Conservation (phyloP, 2,329 filamentous ascomycete genomes). For the Sporothrix euskadiensis region DNA sequence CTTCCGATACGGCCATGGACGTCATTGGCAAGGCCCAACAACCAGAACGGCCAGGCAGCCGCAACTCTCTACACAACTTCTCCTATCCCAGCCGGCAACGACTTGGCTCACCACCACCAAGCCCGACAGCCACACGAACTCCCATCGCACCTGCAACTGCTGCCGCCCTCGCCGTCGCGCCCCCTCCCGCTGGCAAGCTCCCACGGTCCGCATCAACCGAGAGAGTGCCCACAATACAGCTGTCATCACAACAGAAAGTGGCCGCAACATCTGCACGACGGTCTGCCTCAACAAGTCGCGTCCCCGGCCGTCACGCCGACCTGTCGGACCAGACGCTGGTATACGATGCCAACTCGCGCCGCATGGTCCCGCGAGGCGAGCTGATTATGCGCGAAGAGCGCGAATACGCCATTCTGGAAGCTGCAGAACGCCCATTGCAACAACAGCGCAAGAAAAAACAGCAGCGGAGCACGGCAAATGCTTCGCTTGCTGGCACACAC, state of each 20-base stretch:
- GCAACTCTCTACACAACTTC: constrained; percentile 57
- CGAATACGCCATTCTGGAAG: constrained; percentile 46
- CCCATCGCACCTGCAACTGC: neutral
- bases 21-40: constrained; percentile 9
- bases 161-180: constrained; percentile 4
- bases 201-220: constrained; percentile 25
- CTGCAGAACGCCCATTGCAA: constrained; percentile 43
- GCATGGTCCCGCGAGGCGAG: constrained; percentile 56
- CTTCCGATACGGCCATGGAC: constrained; percentile 46
- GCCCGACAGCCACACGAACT: constrained; percentile 15
- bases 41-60: constrained; percentile 46
- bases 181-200: constrained; percentile 23
- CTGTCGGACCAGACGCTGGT: constrained; percentile 51
- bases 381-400: constrained; percentile 48
- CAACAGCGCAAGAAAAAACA: constrained; percentile 46
- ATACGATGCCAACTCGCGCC: constrained; percentile 65
- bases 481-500: constrained; percentile 48
- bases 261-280: constrained; percentile 28
- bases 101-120: constrained; percentile 44
- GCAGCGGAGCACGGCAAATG: constrained; percentile 25
- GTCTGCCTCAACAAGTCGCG: constrained; percentile 34
- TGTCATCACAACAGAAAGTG: constrained; percentile 13
- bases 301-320: constrained; percentile 32
- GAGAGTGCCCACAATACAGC: neutral
- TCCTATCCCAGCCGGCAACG: constrained; percentile 55